Base-by-base conservation (phyloP, 1,284 basidiomycete species). In the Exobasidium rhododendri region DNA sequence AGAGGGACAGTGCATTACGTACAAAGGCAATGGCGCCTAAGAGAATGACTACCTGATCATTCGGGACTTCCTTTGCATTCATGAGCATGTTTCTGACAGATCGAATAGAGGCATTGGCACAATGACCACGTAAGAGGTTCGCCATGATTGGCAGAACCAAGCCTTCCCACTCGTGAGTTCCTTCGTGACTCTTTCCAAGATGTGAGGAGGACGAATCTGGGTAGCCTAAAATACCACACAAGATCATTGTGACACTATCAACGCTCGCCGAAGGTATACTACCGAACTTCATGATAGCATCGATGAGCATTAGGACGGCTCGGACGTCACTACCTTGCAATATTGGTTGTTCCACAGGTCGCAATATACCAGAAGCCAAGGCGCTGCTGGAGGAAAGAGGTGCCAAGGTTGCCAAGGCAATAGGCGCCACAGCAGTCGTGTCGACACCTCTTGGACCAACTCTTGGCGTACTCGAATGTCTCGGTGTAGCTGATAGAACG, bases 61-160 rank as follows among this genome's bases (percentile, higher is more conserved):
- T 14, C 22, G 32, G 22, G 2, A 35, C 22, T 30, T 35, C 28
- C 5, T 51, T 24, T 5, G 53, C 24, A 51, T 30, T 49, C n/a
- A 24, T 45, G 14, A 79, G 64, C 11, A 77, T 53, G 45, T 58
- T 43, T 43, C 70, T 66, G 22, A 74, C 69, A 1, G 64, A 62
- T 26, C 73, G 71, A 40, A 79, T 61, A 10, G 70, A 65, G 17
- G 72, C 67, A 44, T 77, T 74, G 17, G 76, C 77, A 35, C 69
- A 71, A 63, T 79, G 77, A 54, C 75, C 77, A 3, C 66, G 55
- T 4, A 79, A 65, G n/a, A 79, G 58, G 59, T 78, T 74, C 32
- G 64, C 64, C 6, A 77, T 55, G 40, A 76, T 61, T 2, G 61
- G 62, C 54, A 62, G 43, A 20, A 69, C 67, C 24, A 72, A 69